A percentile compares a stretch with the other conserved stretches of the same genome.
phyloP scores from a whole-genome alignment of 768 basidiomycete species.

The Podaxis carcinomalis region DNA sequence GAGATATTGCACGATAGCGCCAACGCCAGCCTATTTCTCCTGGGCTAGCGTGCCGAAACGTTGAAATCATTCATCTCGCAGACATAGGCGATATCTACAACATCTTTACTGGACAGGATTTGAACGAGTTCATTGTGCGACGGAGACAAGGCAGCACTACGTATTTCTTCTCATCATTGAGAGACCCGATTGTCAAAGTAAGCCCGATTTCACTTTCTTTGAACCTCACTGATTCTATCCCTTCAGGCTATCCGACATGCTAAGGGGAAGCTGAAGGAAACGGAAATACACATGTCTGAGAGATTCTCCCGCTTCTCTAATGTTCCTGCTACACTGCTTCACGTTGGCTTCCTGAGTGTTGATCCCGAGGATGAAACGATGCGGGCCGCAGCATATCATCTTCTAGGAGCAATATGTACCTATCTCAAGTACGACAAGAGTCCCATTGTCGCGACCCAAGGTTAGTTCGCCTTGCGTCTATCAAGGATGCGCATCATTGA shows the following conservation, averaged over 20 bases:
- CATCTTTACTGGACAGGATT: conserved; percentile 70
- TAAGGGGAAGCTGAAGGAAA: conserved; percentile 64
- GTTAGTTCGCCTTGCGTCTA: conserved; percentile 30
- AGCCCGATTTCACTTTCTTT: not conserved
- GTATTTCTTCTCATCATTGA: conserved; percentile 68
- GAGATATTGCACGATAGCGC: conserved; percentile 28
- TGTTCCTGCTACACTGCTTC: conserved; percentile 81
- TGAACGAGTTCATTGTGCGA: conserved; percentile 77
- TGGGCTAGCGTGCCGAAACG: conserved; percentile 65
- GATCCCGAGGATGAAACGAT: conserved; percentile 71
- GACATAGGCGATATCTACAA: conserved; percentile 89
- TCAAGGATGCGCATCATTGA: not conserved
- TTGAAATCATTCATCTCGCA: conserved; percentile 73
- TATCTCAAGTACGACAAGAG: conserved; percentile 76
- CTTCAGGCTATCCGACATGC: conserved; percentile 67
- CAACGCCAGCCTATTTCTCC: conserved; percentile 67
- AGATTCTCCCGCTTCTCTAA: conserved; percentile 78
- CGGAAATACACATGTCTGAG: conserved; percentile 47
- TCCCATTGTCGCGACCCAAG: conserved; percentile 66
- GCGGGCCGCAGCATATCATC: conserved; percentile 74
- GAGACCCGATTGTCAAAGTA: conserved; percentile 77
- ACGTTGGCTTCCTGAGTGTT: conserved; percentile 78
- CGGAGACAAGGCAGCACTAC: conserved; percentile 67
- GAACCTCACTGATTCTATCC: not conserved
- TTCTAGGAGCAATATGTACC: conserved; percentile 71